Percentiles rank a stretch among this genome's conserved stretches.
phyloP scores from a whole-genome alignment of 306 rosid species.

The Nissolia schottii region DNA sequence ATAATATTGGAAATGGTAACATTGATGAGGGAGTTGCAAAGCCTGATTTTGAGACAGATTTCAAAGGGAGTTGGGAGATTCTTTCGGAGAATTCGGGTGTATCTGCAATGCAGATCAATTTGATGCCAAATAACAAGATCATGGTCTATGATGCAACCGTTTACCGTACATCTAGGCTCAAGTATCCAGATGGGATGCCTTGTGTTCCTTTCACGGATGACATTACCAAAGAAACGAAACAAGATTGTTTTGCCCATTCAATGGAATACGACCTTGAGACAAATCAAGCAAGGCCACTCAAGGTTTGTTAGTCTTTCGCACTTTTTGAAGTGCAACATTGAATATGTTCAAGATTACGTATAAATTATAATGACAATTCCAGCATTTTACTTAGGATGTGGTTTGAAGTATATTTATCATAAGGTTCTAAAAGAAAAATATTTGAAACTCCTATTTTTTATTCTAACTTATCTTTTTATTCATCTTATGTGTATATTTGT shows the following conservation, averaged over 20 bases:
- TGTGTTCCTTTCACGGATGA: conserved; percentile 44
- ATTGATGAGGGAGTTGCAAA: neutral
- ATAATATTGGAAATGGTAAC: neutral
- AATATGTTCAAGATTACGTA: no score
- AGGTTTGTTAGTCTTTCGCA: conserved; percentile 43
- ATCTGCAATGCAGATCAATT: conserved; percentile 68
- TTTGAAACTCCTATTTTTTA: no score
- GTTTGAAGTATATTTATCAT: no score
- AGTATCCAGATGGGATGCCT: conserved; percentile 25
- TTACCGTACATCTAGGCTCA: conserved; percentile 47
- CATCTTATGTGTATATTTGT: no score
- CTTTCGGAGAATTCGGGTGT: conserved; percentile 43
- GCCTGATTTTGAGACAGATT: conserved; percentile 19
- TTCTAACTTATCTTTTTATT: no score
- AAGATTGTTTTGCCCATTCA: conserved; percentile 72
- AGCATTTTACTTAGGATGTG: no score
- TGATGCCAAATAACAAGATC: conserved; percentile 66
- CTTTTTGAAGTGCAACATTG: no score
- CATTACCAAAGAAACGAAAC: neutral
- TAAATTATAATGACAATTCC: no score
- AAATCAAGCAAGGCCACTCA: conserved; percentile 57
- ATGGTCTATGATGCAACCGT: conserved; percentile 52
- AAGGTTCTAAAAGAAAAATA: no score
- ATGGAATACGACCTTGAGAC: conserved; percentile 51
- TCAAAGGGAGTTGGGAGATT: conserved; percentile 44